phyloP scores from a whole-genome alignment of 257 asterid genomes.

The Nicotiana noctiflora region DNA sequence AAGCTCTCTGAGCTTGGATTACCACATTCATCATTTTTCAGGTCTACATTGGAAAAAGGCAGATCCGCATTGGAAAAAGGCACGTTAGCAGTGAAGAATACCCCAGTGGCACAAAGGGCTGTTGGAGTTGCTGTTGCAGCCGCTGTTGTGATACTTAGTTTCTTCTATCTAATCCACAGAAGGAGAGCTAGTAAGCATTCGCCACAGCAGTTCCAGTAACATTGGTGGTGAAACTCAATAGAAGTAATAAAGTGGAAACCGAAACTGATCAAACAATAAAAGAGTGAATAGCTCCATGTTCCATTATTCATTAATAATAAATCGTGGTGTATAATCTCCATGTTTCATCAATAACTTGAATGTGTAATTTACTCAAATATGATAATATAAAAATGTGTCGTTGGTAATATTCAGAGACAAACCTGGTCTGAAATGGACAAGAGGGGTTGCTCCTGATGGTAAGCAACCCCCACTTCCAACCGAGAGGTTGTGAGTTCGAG shows the following conservation, averaged over 20 bases:
- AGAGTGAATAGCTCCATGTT: background rate
- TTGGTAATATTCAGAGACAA: background rate
- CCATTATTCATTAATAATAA: background rate
- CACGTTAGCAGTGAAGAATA: background rate
- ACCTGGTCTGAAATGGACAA: too few species aligned
- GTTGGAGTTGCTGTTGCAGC: conserved; percentile 43
- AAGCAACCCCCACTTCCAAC: too few species aligned
- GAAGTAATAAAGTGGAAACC: background rate
- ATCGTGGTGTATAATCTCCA: background rate
- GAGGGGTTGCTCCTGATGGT: too few species aligned
- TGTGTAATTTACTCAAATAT: background rate
- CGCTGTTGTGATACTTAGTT: conserved; percentile 41
- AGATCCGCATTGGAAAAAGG: conserved; percentile 19
- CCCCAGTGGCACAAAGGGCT: conserved; percentile 8
- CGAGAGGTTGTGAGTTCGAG: too few species aligned
- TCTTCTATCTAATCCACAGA: conserved; percentile 33
- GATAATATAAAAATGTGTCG: background rate
- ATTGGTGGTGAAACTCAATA: background rate
- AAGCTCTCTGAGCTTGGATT: conserved; percentile 77
- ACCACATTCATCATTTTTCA: conserved; percentile 22
- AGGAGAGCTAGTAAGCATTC: background rate
- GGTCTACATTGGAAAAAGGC: conserved; percentile 18
- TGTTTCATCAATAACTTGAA: too few species aligned
- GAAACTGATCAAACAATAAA: background rate
- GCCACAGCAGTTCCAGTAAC: background rate